A percentile compares a stretch with the other conserved stretches of the same genome.
Conservation (phyloP, 1,139 yeast genomes). For the Pichia sp. region DNA sequence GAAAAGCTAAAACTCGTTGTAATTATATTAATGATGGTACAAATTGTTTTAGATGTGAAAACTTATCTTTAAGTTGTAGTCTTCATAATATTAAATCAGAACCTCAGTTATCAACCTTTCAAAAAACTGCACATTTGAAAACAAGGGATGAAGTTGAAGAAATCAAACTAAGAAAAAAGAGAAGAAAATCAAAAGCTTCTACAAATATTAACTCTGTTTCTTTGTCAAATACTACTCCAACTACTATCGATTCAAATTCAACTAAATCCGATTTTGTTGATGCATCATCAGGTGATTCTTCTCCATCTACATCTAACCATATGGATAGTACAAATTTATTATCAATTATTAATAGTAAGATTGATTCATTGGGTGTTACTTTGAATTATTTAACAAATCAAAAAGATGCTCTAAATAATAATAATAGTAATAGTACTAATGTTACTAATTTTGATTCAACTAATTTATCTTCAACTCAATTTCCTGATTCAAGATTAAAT, state of each 20-base stretch:
- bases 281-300: not conserved
- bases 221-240: not conserved
- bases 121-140: conserved; percentile 10
- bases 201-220: not conserved
- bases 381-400: not conserved
- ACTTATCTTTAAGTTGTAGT: conserved; percentile 22
- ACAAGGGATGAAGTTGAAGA: conserved; percentile 6
- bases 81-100: conserved; percentile 10
- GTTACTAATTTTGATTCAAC: not conserved
- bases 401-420: not conserved
- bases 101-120: conserved; percentile 12
- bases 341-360: conserved; percentile 6
- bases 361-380: conserved; percentile 8
- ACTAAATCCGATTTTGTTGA: conserved; percentile 1
- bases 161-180: not conserved
- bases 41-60: conserved; percentile 25
- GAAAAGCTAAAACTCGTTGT: conserved; percentile 26
- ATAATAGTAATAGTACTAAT: not conserved
- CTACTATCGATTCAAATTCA: not conserved
- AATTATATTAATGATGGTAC: conserved; percentile 20
- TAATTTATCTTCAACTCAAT: not conserved
- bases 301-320: not conserved
- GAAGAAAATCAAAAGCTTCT: not conserved
- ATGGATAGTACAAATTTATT: not conserved
- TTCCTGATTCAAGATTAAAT: not conserved